Conservation (phyloP, 2,329 filamentous ascomycete species). For the Leptographium procerum region DNA sequence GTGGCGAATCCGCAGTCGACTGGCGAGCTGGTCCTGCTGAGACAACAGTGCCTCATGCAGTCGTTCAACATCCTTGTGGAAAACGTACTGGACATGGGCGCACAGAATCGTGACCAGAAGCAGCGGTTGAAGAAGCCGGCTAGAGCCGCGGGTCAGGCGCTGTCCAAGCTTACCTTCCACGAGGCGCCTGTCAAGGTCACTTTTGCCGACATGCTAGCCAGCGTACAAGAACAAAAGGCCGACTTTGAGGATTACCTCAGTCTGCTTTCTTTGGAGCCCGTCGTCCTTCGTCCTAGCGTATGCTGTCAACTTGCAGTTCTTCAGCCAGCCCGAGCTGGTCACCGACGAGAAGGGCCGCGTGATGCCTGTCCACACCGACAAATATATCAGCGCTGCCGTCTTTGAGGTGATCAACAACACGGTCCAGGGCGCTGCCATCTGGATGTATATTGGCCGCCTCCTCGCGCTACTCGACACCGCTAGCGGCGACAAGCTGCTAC, state of each 20-base stretch:
- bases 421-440: slow-evolving; percentile 25
- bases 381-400: slow-evolving; percentile 27
- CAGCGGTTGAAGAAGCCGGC: slow-evolving; percentile 18
- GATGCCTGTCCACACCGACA: slow-evolving; percentile 26
- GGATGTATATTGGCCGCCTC: slow-evolving; percentile 27
- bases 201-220: slow-evolving; percentile 19
- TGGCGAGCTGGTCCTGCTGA: slow-evolving; percentile 26
- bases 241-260: slow-evolving; percentile 22
- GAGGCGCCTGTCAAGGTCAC: slow-evolving; percentile 17
- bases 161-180: slow-evolving; percentile 22
- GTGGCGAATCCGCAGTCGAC: slow-evolving; percentile 17
- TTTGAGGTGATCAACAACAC: slow-evolving; percentile 28
- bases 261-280: slow-evolving; percentile 22
- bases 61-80: slow-evolving; percentile 29
- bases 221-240: slow-evolving; percentile 22
- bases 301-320: slow-evolving; percentile 25
- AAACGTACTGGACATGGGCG: slow-evolving; percentile 28
- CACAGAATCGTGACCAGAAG: slow-evolving; percentile 17
- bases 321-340: slow-evolving; percentile 29
- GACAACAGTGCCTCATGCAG: slow-evolving; percentile 26
- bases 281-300: slow-evolving; percentile 22
- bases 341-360: slow-evolving; percentile 31
- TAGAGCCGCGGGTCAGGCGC: slow-evolving; percentile 17
- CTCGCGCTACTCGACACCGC: slow-evolving; percentile 21
- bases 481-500: slow-evolving; percentile 18